Percentiles rank a stretch among this genome's conserved stretches.
Evolutionary conservation across 2,329 filamentous ascomycete genomes (phyloP).

Genomic region (Fusarium subglutinans): DNA sequence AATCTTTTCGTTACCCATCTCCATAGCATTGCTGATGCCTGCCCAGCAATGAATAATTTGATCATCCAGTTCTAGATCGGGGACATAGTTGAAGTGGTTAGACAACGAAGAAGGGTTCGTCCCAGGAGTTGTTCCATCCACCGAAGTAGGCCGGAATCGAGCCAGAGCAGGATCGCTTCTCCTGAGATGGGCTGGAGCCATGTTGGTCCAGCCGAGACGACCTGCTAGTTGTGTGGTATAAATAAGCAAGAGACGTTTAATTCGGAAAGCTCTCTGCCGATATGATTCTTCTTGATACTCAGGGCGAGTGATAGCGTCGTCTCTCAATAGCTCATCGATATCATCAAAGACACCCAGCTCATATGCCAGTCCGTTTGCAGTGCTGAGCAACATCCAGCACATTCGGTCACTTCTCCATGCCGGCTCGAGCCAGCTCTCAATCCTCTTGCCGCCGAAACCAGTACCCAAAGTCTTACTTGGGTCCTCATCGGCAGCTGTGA

Average conservation of each 20-base stretch:
- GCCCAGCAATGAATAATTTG: constrained; percentile 90
- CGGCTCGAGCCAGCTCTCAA: constrained; percentile 96
- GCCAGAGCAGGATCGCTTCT: constrained; percentile 66
- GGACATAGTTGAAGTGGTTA: constrained; percentile 72
- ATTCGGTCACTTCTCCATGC: constrained; percentile 94
- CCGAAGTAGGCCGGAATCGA: constrained; percentile 58
- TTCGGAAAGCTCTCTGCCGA: constrained; percentile 79
- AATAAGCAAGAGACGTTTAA: constrained; percentile 86
- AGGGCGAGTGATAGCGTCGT: constrained; percentile 67
- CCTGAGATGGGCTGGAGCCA: constrained; percentile 78
- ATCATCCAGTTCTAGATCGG: constrained; percentile 72
- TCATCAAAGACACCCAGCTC: constrained; percentile 96
- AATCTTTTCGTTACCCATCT: constrained; percentile 85
- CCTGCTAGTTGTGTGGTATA: constrained; percentile 96
- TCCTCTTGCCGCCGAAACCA: constrained; percentile 81
- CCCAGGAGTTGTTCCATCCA: constrained; percentile 68
- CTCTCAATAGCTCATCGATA: constrained; percentile 74
- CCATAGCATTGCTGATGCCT: constrained; percentile 91
- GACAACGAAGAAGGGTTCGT: constrained; percentile 66
- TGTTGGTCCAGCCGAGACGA: constrained; percentile 89
- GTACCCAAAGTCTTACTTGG: constrained; percentile 50
- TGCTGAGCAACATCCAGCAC: constrained; percentile 97
- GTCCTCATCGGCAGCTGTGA: constrained; percentile 51
- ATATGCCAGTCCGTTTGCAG: constrained; percentile 87
- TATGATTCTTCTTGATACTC: constrained; percentile 81